These are phyloP conservation scores for Kazachstania sp. DNA, from an alignment of 1,139 yeast genomes.

Conservation along the genomic window DNA sequence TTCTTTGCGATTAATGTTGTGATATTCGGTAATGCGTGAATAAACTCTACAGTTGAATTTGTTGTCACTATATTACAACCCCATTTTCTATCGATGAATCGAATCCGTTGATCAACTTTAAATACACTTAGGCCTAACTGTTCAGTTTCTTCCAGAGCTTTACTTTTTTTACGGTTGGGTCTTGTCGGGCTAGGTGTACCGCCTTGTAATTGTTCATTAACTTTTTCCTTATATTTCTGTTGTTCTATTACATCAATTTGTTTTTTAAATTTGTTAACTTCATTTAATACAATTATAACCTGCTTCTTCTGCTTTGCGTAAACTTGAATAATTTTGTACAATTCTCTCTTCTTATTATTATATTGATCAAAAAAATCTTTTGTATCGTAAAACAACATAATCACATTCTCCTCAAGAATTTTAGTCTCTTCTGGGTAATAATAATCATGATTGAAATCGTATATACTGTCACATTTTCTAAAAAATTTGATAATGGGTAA, in stretches of 20 bases:
- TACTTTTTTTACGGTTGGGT: conserved; percentile 7
- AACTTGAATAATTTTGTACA: conserved; percentile 15
- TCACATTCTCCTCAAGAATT: conserved; percentile 37
- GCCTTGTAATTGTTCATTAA: conserved; percentile 15
- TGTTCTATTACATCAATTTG: conserved; percentile 42
- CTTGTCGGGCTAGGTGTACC: conserved; percentile 22
- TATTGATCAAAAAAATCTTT: conserved; percentile 37
- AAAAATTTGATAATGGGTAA: conserved; percentile 31
- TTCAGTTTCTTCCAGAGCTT: conserved; percentile 14
- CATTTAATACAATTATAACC: conserved; percentile 42
- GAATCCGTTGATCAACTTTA: conserved; percentile 19
- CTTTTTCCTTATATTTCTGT: conserved; percentile 38
- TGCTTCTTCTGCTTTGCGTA: conserved; percentile 24
- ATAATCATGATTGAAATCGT: conserved; percentile 39
- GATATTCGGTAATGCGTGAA: conserved; percentile 48
- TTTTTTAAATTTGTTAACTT: conserved; percentile 39
- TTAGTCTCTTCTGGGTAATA: conserved; percentile 46
- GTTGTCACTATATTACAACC: conserved; percentile 18
- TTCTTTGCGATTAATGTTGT: conserved; percentile 48
- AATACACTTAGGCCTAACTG: conserved; percentile 16
- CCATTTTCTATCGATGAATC: conserved; percentile 24
- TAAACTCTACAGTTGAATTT: conserved; percentile 37
- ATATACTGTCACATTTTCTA: conserved; percentile 34
- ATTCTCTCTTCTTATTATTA: conserved; percentile 25
- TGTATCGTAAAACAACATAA: conserved; percentile 42